Conservation (phyloP, 441 rosid species). For the Syzygium syzygioides region DNA sequence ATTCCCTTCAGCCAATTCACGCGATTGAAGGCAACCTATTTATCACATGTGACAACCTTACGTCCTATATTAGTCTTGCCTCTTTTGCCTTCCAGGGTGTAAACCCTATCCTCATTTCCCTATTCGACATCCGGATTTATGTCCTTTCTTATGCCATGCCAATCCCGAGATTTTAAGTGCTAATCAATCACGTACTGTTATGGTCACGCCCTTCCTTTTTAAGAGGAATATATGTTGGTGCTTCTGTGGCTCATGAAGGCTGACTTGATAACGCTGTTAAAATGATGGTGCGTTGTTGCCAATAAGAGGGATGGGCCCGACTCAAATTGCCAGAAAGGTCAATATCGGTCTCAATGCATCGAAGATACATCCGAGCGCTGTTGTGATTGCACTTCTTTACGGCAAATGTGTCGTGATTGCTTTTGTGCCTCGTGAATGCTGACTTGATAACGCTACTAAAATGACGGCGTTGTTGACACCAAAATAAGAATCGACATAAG, state of each 20-base stretch:
- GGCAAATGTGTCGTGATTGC: background rate
- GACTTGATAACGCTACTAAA: background rate
- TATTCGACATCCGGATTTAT: background rate
- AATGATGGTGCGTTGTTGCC: background rate
- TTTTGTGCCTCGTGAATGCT: background rate
- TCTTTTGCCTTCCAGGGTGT: background rate
- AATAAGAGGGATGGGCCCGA: fast-evolving
- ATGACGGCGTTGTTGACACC: fast-evolving
- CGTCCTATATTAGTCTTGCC: background rate
- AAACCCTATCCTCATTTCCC: background rate
- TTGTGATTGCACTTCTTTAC: background rate
- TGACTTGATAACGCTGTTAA: fast-evolving
- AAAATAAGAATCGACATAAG: too few relatives aligned
- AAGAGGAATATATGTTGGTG: background rate
- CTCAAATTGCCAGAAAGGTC: background rate
- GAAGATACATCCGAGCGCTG: background rate
- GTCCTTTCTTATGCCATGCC: background rate
- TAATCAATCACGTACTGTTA: background rate
- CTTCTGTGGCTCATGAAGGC: background rate
- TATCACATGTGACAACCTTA: background rate
- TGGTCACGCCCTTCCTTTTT: background rate
- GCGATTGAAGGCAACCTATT: background rate
- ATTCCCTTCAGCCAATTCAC: too few relatives aligned
- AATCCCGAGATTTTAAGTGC: background rate
- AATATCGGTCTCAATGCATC: background rate